These are phyloP conservation scores for Coemansia sp. DNA, from an alignment of 371 early-diverging fungal genomes.

Conservation along the genomic window DNA sequence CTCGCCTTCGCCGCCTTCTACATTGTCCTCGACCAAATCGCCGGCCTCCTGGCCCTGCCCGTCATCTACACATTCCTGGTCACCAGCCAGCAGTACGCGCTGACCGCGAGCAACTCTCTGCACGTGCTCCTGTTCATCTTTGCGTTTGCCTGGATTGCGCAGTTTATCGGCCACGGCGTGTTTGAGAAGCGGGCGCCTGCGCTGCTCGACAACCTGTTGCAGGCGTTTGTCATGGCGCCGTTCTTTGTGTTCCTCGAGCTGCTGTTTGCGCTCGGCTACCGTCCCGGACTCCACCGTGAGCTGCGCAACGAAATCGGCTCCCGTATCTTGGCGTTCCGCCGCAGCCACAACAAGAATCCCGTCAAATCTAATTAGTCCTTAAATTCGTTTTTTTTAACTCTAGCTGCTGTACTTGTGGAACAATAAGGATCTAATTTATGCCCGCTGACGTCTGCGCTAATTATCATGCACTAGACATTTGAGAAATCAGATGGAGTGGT, in stretches of 20 bases:
- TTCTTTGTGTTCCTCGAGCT: constrained; percentile 92
- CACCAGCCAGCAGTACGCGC: constrained; percentile 60
- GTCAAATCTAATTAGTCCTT: constrained; percentile 4
- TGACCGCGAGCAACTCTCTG: constrained; percentile 56
- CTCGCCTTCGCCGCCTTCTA: constrained; percentile 72
- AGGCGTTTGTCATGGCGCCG: constrained; percentile 91
- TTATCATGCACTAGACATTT: too few relatives aligned
- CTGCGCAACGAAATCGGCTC: constrained; percentile 62
- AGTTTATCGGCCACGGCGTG: constrained; percentile 86
- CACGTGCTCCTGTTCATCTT: constrained; percentile 62
- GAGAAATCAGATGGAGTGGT: too few relatives aligned
- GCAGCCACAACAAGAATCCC: constrained; percentile 19
- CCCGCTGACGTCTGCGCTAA: background rate
- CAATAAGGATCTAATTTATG: background rate
- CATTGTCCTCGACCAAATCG: constrained; percentile 73
- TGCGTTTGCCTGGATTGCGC: constrained; percentile 78
- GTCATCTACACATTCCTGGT: constrained; percentile 60
- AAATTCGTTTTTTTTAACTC: background rate
- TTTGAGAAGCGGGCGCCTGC: constrained; percentile 90
- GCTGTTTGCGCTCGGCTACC: constrained; percentile 84
- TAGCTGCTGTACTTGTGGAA: too few relatives aligned
- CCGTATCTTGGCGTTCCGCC: constrained; percentile 67
- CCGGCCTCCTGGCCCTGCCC: constrained; percentile 64
- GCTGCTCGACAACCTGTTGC: constrained; percentile 79
- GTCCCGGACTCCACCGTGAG: constrained; percentile 67